Evolutionary conservation across 345 rosid species (phyloP).

Genomic region (Euphorbia pulcherrima): DNA sequence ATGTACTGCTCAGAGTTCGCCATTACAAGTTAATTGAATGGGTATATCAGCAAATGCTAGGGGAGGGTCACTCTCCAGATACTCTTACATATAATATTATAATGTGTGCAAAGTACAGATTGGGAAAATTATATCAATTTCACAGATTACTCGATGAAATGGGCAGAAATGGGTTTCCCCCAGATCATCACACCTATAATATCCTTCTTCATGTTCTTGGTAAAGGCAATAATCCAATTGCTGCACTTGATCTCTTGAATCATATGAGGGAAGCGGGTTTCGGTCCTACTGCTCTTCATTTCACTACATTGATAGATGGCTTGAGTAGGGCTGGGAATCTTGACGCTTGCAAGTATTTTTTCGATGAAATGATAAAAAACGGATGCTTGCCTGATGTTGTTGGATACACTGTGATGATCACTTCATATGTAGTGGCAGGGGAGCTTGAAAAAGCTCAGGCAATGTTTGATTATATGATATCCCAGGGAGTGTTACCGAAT

Average conservation of each 20-base stretch:
- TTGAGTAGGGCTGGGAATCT: slow-evolving; percentile 80
- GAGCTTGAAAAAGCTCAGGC: slow-evolving; percentile 65
- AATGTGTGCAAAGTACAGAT: slow-evolving; percentile 65
- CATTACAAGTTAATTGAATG: slow-evolving; percentile 82
- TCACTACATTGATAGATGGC: slow-evolving; percentile 89
- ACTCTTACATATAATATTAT: slow-evolving; percentile 62
- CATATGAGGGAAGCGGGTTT: slow-evolving; percentile 75
- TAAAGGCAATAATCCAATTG: slow-evolving; percentile 73
- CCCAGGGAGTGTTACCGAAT: slow-evolving; percentile 65
- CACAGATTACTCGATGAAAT: slow-evolving; percentile 72
- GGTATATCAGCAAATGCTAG: slow-evolving; percentile 76
- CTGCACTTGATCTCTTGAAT: slow-evolving; percentile 65
- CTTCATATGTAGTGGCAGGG: slow-evolving; percentile 59
- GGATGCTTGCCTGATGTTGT: slow-evolving; percentile 77
- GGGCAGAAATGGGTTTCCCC: slow-evolving; percentile 55
- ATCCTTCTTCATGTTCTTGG: slow-evolving; percentile 81
- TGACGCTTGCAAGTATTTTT: slow-evolving; percentile 71
- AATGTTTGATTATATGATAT: slow-evolving; percentile 61
- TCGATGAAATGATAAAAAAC: slow-evolving; percentile 59
- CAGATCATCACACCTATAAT: slow-evolving; percentile 76
- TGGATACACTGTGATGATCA: slow-evolving; percentile 80
- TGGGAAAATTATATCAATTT: slow-evolving; percentile 65
- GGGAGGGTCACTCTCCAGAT: slow-evolving; percentile 56
- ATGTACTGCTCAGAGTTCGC: slow-evolving; percentile 44
- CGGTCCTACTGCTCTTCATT: slow-evolving; percentile 62